phyloP scores from a whole-genome alignment of 1,284 basidiomycete genomes.

The Volvariella volvacea region DNA sequence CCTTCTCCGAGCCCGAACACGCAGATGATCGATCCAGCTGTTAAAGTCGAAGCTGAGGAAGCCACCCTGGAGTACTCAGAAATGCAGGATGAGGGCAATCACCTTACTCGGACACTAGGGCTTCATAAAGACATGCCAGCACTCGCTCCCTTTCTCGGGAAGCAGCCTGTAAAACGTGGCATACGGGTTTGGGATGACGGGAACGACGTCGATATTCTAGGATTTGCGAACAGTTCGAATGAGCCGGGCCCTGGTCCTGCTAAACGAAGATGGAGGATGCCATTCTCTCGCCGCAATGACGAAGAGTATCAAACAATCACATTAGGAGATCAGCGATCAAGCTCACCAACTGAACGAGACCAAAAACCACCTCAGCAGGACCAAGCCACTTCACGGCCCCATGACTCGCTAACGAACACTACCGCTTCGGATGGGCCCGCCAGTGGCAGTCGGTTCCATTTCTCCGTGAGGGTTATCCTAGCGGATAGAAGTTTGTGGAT shows the following conservation, averaged over 20 bases:
- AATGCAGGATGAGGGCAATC: slow-evolving; percentile 22
- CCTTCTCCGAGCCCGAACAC: slow-evolving; percentile 2
- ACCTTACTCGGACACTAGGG: slow-evolving; percentile 57
- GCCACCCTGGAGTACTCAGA: background rate
- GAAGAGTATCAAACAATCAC: background rate
- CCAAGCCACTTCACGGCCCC: no score
- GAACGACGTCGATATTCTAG: slow-evolving; percentile 36
- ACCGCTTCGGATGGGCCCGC: slow-evolving; percentile 10
- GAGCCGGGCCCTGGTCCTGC: background rate
- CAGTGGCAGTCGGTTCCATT: slow-evolving; percentile 54
- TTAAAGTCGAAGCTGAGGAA: background rate
- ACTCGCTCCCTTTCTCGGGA: slow-evolving; percentile 64
- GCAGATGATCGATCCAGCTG: no score
- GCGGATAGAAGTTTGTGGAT: slow-evolving; percentile 61
- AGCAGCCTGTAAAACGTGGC: slow-evolving; percentile 44
- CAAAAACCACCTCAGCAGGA: no score
- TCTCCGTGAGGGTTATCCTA: slow-evolving; percentile 53
- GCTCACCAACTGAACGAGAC: background rate
- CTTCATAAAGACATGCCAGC: slow-evolving; percentile 65
- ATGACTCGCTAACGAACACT: no score
- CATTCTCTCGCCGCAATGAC: slow-evolving; percentile 18
- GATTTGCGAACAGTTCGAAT: slow-evolving; percentile 10
- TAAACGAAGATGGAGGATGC: slow-evolving; percentile 20
- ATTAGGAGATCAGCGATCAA: background rate
- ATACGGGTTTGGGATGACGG: slow-evolving; percentile 50